These are phyloP conservation scores for Kernera saxatilis DNA, from an alignment of 345 rosid species.

Conservation along the genomic window DNA sequence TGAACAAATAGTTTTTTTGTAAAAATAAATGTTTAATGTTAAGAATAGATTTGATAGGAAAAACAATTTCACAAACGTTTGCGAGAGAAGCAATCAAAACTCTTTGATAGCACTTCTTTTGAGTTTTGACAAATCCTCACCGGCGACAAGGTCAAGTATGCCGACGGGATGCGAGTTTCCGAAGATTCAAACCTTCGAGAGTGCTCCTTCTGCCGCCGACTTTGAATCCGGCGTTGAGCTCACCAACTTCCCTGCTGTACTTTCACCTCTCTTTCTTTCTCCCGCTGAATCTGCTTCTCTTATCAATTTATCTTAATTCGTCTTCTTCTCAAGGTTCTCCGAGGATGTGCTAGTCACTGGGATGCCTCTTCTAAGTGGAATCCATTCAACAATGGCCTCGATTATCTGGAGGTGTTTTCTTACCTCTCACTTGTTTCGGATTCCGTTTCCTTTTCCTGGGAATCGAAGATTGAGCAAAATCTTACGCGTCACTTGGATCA, in stretches of 20 bases:
- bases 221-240: slow-evolving; percentile 62
- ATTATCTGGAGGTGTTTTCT: slow-evolving; percentile 55
- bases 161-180: slow-evolving; percentile 31
- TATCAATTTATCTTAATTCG: background rate
- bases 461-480: background rate
- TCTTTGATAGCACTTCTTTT: background rate
- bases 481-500: slow-evolving; percentile 7
- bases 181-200: slow-evolving; percentile 40
- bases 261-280: background rate
- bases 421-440: background rate
- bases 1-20: too few relatives aligned
- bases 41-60: background rate
- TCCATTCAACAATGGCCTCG: slow-evolving; percentile 64
- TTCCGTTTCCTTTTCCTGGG: background rate
- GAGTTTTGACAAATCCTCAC: background rate
- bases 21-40: background rate
- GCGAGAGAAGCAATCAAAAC: background rate
- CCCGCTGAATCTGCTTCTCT: background rate
- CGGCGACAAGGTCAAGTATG: background rate
- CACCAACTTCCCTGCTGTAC: slow-evolving; percentile 66
- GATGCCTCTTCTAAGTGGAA: slow-evolving; percentile 62
- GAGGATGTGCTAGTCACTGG: slow-evolving; percentile 58
- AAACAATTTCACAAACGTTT: background rate
- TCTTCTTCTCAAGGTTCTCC: slow-evolving; percentile 44
- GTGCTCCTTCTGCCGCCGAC: slow-evolving; percentile 41